Percentiles rank a stretch among this genome's conserved stretches.
Conservation (phyloP, 2,329 filamentous ascomycete genomes). For the Emmonsia crescens region DNA sequence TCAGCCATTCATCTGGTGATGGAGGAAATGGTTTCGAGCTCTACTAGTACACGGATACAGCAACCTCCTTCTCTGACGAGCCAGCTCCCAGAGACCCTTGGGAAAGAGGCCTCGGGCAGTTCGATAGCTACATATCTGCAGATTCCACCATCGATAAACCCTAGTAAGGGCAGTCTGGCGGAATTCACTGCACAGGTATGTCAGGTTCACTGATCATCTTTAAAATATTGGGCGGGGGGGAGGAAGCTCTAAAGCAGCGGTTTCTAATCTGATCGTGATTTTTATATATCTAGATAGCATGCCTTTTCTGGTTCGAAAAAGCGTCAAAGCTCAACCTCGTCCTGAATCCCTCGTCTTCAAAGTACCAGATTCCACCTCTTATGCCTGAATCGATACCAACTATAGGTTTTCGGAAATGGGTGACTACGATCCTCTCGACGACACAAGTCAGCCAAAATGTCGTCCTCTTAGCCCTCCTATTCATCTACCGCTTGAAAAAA, state of each 20-base stretch:
- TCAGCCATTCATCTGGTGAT: background rate
- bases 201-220: constrained; percentile 5
- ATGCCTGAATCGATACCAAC: constrained; percentile 64
- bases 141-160: constrained; percentile 65
- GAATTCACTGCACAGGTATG: constrained; percentile 74
- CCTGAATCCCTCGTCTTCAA: constrained; percentile 45
- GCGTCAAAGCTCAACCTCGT: constrained; percentile 67
- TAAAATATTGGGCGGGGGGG: background rate
- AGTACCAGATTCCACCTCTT: constrained; percentile 43
- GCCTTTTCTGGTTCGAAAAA: constrained; percentile 94
- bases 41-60: constrained; percentile 9
- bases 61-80: constrained; percentile 17
- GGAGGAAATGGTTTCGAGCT: constrained; percentile 4
- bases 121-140: constrained; percentile 47
- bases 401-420: constrained; percentile 83
- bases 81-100: constrained; percentile 14
- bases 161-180: constrained; percentile 62
- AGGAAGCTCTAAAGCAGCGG: background rate
- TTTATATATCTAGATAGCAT: constrained; percentile 59
- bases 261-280: background rate
- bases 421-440: constrained; percentile 76
- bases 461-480: constrained; percentile 76
- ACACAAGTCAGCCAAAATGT: constrained; percentile 97
- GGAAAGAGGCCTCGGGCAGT: constrained; percentile 23
- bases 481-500: constrained; percentile 87